phyloP scores from a whole-genome alignment of 345 rosid genomes.

The Eucalyptus guilfoylei region DNA sequence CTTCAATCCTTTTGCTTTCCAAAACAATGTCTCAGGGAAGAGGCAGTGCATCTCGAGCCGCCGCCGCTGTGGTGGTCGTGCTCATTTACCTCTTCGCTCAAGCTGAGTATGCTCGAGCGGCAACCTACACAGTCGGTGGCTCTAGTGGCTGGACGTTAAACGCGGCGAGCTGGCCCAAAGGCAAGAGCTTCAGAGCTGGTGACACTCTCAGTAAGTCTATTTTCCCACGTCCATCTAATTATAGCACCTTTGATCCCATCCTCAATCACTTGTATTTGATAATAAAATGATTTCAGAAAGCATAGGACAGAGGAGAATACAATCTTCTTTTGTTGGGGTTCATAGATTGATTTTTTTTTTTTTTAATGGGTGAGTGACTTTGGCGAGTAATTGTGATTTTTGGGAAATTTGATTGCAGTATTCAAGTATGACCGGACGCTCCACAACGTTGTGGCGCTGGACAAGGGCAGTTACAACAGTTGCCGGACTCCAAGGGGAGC shows the following conservation, averaged over 20 bases:
- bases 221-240: not conserved
- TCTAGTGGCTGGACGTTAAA: slow-evolving; percentile 33
- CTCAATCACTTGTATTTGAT: not conserved
- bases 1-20: not conserved
- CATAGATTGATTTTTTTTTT: not conserved
- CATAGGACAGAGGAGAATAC: not conserved
- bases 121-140: slow-evolving; percentile 30
- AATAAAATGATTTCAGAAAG: not conserved
- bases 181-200: slow-evolving; percentile 42
- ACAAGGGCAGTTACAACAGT: slow-evolving; percentile 11
- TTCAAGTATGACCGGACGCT: slow-evolving; percentile 23
- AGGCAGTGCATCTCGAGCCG: slow-evolving; percentile 19
- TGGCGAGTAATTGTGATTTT: not conserved
- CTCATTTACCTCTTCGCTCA: slow-evolving; percentile 1
- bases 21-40: slow-evolving; percentile 26
- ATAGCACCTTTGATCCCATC: not conserved
- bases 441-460: slow-evolving; percentile 39
- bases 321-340: not conserved
- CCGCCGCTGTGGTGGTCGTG: not conserved
- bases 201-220: slow-evolving; percentile 23
- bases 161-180: slow-evolving; percentile 23
- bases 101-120: slow-evolving; percentile 4
- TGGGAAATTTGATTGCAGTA: slow-evolving; percentile 4
- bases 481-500: slow-evolving; percentile 24
- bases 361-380: not conserved